Conservation (phyloP, 306 rosid genomes). For the Ammopiptanthus mongolicus region DNA sequence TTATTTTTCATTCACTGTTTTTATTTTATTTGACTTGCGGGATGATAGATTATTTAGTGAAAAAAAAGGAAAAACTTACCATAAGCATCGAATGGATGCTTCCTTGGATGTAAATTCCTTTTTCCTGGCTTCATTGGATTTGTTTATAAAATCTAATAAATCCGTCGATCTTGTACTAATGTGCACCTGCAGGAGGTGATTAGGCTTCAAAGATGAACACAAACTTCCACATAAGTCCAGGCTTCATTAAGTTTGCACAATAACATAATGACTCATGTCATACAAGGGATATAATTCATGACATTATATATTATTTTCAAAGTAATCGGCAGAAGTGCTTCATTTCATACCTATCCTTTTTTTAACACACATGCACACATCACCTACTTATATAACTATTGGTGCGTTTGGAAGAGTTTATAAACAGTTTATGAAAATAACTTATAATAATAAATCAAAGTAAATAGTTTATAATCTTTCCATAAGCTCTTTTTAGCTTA, state of each 20-base stretch:
- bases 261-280: not conserved
- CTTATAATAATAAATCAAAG: too few relatives aligned
- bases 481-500: too few relatives aligned
- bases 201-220: not conserved
- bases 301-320: not conserved
- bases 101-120: slow-evolving; percentile 35
- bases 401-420: too few relatives aligned
- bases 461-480: too few relatives aligned
- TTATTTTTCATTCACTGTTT: too few relatives aligned
- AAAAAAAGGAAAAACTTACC: slow-evolving; percentile 31
- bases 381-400: too few relatives aligned
- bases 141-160: slow-evolving; percentile 12
- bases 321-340: not conserved
- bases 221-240: not conserved
- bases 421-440: too few relatives aligned
- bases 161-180: not conserved
- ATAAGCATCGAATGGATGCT: slow-evolving; percentile 44
- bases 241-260: not conserved
- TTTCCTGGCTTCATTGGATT: slow-evolving; percentile 32
- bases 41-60: not conserved
- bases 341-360: too few relatives aligned
- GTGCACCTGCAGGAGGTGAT: slow-evolving; percentile 23
- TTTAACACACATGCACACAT: too few relatives aligned
- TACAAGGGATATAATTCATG: not conserved
- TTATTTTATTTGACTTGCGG: too few relatives aligned